These are phyloP conservation scores for Aureobasidium sp. DNA, from an alignment of 2,329 filamentous ascomycete species.

Conservation along the genomic window DNA sequence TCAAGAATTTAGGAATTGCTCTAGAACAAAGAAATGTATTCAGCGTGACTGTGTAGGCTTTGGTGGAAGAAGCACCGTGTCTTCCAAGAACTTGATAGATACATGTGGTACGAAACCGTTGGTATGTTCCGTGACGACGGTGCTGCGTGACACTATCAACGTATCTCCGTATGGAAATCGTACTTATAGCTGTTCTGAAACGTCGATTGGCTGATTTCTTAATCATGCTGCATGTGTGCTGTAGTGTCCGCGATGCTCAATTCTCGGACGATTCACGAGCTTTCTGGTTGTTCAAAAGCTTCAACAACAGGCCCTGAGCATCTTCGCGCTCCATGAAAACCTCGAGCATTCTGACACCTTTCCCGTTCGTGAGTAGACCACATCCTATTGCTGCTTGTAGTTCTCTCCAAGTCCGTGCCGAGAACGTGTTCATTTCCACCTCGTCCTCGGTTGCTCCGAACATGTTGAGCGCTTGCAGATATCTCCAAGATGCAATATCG, in stretches of 20 bases:
- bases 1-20: not conserved
- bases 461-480: conserved; percentile 9
- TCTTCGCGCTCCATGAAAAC: conserved; percentile 73
- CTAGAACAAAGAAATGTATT: not conserved
- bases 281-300: conserved; percentile 4
- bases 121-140: not conserved
- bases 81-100: not conserved
- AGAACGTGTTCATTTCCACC: conserved; percentile 11
- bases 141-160: not conserved
- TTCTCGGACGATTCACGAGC: not conserved
- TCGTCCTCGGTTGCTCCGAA: conserved; percentile 14
- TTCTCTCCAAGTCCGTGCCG: conserved; percentile 16
- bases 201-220: too few relatives aligned
- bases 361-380: conserved; percentile 39
- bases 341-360: conserved; percentile 54
- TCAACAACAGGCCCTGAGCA: conserved; percentile 33
- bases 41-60: not conserved
- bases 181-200: not conserved
- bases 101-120: not conserved
- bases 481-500: conserved; percentile 25
- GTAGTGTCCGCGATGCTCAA: not conserved
- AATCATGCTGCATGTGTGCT: not conserved
- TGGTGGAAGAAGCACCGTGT: not conserved
- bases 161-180: not conserved
- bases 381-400: conserved; percentile 16